Evolutionary conservation across 2,329 filamentous ascomycete genomes (phyloP).

Genomic region (Trichoderma asperellum): DNA sequence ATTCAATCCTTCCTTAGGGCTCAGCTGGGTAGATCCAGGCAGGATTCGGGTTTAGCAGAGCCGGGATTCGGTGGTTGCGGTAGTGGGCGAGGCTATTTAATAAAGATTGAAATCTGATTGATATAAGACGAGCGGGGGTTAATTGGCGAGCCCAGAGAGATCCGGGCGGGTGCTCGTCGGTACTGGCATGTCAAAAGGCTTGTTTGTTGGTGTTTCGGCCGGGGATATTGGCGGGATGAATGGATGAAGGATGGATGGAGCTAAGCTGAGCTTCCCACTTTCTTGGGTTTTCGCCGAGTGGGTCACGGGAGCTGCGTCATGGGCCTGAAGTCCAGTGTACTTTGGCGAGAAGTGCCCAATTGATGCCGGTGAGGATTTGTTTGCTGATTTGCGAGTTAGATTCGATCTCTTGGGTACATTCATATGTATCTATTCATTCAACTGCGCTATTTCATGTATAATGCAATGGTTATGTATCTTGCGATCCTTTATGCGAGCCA

Average conservation of each 20-base stretch:
- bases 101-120: not conserved
- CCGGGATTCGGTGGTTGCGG: not conserved
- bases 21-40: not conserved
- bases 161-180: conserved; percentile 5
- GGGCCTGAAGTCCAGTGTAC: not conserved
- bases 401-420: not conserved
- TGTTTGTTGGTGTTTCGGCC: conserved; percentile 18
- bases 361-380: not conserved
- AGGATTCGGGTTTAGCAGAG: not conserved
- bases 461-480: not conserved
- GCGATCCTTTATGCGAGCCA: not conserved
- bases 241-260: conserved; percentile 5
- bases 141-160: conserved; percentile 5
- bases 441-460: not conserved
- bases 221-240: conserved; percentile 16
- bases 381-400: not conserved
- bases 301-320: conserved; percentile 7
- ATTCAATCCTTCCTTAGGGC: not conserved
- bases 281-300: conserved; percentile 1
- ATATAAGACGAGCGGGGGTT: not conserved
- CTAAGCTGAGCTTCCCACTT: conserved; percentile 22
- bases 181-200: conserved; percentile 18
- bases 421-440: not conserved
- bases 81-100: not conserved
- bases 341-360: not conserved